These are phyloP conservation scores for Mycena metata DNA, from an alignment of 768 basidiomycete genomes.

Conservation along the genomic window DNA sequence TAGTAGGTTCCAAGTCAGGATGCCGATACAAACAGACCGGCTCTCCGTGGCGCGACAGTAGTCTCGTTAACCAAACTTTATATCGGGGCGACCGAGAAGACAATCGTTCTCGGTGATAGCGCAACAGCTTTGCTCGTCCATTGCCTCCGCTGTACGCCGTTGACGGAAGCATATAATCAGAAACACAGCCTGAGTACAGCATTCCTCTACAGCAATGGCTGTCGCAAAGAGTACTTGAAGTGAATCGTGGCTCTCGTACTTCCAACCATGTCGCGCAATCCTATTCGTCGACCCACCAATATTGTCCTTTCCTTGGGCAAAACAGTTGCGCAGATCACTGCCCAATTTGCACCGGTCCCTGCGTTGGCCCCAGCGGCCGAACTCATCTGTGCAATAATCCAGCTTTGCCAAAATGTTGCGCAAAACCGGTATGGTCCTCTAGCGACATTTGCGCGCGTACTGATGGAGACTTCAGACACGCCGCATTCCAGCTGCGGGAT, in stretches of 20 bases:
- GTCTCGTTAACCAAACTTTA: no score
- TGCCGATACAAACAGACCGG: no score
- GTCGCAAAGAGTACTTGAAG: no score
- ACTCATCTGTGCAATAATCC: conserved; percentile 57
- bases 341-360: conserved; percentile 63
- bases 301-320: conserved; percentile 44
- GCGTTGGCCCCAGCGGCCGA: conserved; percentile 59
- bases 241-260: background rate
- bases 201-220: conserved; percentile 12
- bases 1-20: no score
- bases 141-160: no score
- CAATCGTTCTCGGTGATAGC: no score
- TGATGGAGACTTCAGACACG: conserved; percentile 49
- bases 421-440: conserved; percentile 58
- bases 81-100: no score
- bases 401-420: conserved; percentile 61
- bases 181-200: no score
- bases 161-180: no score
- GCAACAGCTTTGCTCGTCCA: no score
- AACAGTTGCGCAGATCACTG: conserved; percentile 59
- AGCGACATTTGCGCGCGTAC: background rate
- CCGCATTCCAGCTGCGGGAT: conserved; percentile 60
- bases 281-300: conserved; percentile 14
- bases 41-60: no score
- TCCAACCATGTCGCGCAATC: background rate